Conservation (phyloP, 495 filamentous ascomycete genomes). For the Cercophora newfieldiana region DNA sequence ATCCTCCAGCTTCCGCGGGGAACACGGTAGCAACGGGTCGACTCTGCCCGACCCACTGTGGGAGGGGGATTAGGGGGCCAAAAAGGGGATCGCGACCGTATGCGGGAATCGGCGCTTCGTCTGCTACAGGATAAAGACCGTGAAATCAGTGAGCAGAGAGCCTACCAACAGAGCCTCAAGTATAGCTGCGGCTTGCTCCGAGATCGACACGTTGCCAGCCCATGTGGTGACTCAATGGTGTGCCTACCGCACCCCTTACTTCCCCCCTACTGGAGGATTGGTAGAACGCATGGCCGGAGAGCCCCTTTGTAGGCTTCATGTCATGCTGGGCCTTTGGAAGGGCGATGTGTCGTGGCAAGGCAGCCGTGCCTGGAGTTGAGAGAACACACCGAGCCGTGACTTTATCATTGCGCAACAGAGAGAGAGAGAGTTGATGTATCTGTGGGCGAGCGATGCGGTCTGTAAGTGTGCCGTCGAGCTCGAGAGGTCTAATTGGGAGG, state of each 20-base stretch:
- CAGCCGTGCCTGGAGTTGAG: too few relatives aligned
- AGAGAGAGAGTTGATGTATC: too few relatives aligned
- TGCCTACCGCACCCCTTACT: background rate
- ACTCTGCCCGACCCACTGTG: background rate
- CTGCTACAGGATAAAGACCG: too few relatives aligned
- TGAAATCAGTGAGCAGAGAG: too few relatives aligned
- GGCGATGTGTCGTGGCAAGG: too few relatives aligned
- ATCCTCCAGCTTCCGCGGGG: background rate
- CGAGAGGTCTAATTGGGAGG: too few relatives aligned
- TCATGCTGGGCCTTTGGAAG: too few relatives aligned
- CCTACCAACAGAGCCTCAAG: background rate
- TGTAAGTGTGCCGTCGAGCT: too few relatives aligned
- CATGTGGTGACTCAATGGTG: background rate
- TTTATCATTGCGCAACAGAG: too few relatives aligned
- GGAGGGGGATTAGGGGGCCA: background rate
- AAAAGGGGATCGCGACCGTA: background rate
- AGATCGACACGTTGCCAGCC: background rate
- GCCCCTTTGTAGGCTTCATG: background rate
- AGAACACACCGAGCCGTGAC: too few relatives aligned
- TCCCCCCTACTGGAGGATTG: background rate
- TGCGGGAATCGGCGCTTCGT: background rate
- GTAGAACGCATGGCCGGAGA: background rate
- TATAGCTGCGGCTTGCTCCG: background rate
- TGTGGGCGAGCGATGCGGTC: too few relatives aligned
- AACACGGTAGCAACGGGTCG: background rate